Conservation (phyloP, 805 yeast genomes). For the Candida namnaoensis region DNA sequence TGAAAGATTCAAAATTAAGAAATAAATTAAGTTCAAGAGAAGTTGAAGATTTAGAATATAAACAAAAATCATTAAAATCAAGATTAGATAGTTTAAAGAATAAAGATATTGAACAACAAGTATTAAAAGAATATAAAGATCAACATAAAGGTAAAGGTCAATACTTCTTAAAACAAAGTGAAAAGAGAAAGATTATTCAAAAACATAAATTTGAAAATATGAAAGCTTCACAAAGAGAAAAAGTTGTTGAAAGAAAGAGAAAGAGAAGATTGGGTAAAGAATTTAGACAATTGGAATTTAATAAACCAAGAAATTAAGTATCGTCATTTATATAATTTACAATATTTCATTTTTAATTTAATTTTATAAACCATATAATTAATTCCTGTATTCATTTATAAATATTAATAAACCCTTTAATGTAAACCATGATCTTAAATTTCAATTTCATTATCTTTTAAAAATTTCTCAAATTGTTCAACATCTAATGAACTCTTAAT, state of each 20-base stretch:
- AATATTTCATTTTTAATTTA: background rate
- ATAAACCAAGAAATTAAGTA: constrained; percentile 14
- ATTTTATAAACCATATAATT: too few species aligned
- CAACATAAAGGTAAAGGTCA: constrained; percentile 40
- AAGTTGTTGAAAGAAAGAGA: constrained; percentile 80
- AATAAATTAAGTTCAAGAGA: constrained; percentile 33
- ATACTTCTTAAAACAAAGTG: constrained; percentile 59
- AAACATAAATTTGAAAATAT: constrained; percentile 70
- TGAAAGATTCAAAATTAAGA: constrained; percentile 45
- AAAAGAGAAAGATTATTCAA: constrained; percentile 64
- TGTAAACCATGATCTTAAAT: too few species aligned
- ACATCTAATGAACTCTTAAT: constrained; percentile 33
- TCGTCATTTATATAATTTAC: too few species aligned
- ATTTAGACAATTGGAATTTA: constrained; percentile 43
- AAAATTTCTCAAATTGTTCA: constrained; percentile 21
- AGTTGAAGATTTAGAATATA: constrained; percentile 40
- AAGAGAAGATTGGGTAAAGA: constrained; percentile 80
- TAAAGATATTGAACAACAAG: constrained; percentile 65
- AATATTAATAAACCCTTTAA: too few species aligned
- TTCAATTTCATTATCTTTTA: too few species aligned
- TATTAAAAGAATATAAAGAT: constrained; percentile 46
- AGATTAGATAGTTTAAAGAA: constrained; percentile 60
- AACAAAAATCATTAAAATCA: constrained; percentile 57
- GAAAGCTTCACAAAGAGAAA: constrained; percentile 66
- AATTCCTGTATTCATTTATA: too few species aligned